These are phyloP conservation scores for Fraxinus pennsylvanica DNA, from an alignment of 257 asterid species.

Conservation along the genomic window DNA sequence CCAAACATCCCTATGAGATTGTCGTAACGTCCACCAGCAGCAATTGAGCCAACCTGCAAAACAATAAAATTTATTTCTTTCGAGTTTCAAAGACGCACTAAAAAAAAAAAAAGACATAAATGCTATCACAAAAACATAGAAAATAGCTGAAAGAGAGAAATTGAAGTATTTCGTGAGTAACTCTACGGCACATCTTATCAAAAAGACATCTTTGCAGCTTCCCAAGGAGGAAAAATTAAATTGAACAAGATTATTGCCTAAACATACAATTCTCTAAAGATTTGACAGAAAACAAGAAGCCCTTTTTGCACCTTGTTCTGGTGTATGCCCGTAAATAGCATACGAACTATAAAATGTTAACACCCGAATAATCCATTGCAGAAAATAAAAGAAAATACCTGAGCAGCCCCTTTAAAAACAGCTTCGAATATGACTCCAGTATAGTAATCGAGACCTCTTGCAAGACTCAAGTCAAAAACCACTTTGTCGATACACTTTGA, in stretches of 20 bases:
- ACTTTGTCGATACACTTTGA: slow-evolving; percentile 69
- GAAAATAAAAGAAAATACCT: slow-evolving; percentile 44
- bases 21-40: slow-evolving; percentile 98
- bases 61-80: background rate
- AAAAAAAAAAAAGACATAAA: background rate
- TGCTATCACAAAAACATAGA: background rate
- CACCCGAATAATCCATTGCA: background rate
- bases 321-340: background rate
- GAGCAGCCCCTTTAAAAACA: slow-evolving; percentile 80
- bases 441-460: slow-evolving; percentile 97
- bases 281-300: background rate
- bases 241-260: background rate
- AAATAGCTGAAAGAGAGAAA: background rate
- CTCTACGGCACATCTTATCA: background rate
- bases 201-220: background rate
- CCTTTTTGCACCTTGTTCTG: background rate
- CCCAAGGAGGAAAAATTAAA: background rate
- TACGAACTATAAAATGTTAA: too few species aligned
- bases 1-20: slow-evolving; percentile 88
- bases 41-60: slow-evolving; percentile 91
- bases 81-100: background rate
- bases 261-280: background rate
- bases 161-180: background rate
- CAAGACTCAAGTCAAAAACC: slow-evolving; percentile 93
- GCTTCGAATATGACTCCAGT: slow-evolving; percentile 97